Evolutionary conservation across 1,284 basidiomycete genomes (phyloP).

Genomic region (Apiotrichum montevideense): DNA sequence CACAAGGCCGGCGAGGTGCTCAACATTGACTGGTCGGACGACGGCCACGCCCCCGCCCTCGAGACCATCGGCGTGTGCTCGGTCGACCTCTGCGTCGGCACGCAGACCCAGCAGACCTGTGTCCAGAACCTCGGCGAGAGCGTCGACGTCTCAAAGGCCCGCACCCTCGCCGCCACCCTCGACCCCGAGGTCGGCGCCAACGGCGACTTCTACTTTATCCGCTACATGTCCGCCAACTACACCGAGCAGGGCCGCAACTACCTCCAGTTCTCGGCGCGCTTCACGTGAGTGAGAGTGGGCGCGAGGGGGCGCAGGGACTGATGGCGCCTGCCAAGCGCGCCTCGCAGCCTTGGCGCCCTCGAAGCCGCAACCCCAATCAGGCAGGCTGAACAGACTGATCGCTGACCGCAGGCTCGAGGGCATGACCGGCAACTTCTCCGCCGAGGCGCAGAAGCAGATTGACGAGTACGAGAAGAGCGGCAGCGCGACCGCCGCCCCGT

Average conservation of each 20-base stretch:
- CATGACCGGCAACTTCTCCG: conserved; percentile 45
- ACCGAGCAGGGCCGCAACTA: conserved; percentile 54
- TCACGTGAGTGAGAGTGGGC: conserved; percentile 42
- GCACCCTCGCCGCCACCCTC: conserved; percentile 56
- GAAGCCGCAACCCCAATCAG: neutral
- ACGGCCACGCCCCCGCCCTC: conserved; percentile 55
- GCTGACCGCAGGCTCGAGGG: conserved; percentile 23
- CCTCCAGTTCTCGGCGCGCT: conserved; percentile 74
- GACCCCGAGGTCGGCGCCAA: conserved; percentile 59
- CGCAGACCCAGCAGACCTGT: conserved; percentile 49
- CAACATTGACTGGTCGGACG: conserved; percentile 63
- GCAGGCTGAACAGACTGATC: neutral
- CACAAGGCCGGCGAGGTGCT: conserved; percentile 58
- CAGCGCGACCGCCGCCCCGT: conserved; percentile 7
- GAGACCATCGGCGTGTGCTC: conserved; percentile 56
- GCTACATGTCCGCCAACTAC: conserved; percentile 60
- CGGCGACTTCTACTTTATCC: conserved; percentile 48
- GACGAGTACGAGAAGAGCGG: conserved; percentile 23
- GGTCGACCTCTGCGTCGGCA: conserved; percentile 61
- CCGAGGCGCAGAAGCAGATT: conserved; percentile 10
- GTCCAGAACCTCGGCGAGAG: conserved; percentile 58
- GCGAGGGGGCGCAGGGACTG: neutral
- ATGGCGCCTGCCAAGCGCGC: neutral
- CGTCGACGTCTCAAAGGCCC: conserved; percentile 58
- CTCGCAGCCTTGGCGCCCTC: neutral